phyloP scores from a whole-genome alignment of 2,329 filamentous ascomycete genomes.

The Sclerotinia borealis region DNA sequence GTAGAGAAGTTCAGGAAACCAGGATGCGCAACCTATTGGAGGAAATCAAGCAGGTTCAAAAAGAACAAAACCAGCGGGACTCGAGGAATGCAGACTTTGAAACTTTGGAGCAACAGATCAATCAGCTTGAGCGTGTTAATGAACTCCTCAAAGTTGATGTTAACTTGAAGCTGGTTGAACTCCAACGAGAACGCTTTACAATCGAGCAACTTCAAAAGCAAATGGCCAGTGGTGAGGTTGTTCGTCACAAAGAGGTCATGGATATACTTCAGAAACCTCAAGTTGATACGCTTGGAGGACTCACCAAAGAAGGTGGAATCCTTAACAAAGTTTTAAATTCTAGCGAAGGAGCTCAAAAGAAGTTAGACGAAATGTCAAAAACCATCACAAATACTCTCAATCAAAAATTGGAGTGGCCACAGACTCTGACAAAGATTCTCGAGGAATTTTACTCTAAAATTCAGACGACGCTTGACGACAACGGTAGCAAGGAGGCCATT shows the following conservation, averaged over 20 bases:
- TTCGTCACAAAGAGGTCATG: conserved; percentile 19
- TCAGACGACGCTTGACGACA: conserved; percentile 15
- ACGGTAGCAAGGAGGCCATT: conserved; percentile 8
- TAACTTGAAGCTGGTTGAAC: background rate
- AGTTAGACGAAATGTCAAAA: conserved; percentile 26
- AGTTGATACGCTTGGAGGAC: conserved; percentile 14
- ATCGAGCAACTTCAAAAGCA: conserved; percentile 1
- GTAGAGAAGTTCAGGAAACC: background rate
- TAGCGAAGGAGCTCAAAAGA: conserved; percentile 22
- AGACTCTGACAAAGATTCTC: conserved; percentile 20
- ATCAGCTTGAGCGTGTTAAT: background rate
- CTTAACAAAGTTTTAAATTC: conserved; percentile 19
- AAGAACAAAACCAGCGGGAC: background rate
- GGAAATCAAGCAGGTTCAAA: conserved; percentile 3
- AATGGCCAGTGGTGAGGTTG: background rate
- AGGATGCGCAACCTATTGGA: background rate
- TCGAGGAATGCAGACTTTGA: background rate
- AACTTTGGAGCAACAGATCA: background rate
- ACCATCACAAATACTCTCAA: conserved; percentile 16
- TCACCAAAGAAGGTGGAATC: conserved; percentile 21
- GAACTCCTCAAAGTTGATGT: background rate
- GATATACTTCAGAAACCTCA: conserved; percentile 22
- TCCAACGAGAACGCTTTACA: background rate
- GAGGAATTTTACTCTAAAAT: conserved; percentile 24
- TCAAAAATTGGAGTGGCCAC: conserved; percentile 14